Evolutionary conservation across 2,329 filamentous ascomycete species (phyloP).

Genomic region (Scedosporium boydii): DNA sequence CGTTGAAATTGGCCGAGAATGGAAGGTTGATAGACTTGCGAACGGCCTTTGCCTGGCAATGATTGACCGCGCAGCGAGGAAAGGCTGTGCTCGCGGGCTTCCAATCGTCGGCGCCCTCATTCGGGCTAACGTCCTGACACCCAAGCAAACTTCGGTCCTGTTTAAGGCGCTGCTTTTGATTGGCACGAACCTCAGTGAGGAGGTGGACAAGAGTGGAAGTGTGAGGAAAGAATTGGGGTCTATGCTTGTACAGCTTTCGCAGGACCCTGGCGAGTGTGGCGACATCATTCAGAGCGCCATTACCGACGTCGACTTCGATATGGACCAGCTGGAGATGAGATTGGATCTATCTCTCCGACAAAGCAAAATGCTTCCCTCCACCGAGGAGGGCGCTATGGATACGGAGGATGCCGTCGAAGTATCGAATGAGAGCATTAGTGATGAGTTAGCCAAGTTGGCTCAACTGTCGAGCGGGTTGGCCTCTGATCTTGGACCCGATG

Average conservation of each 20-base stretch:
- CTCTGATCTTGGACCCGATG: conserved; percentile 42
- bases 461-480: conserved; percentile 26
- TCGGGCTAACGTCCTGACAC: conserved; percentile 48
- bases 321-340: conserved; percentile 65
- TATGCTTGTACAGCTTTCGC: conserved; percentile 56
- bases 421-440: conserved; percentile 26
- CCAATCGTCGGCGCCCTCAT: conserved; percentile 53
- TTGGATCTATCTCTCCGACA: conserved; percentile 61
- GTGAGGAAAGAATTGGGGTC: conserved; percentile 56
- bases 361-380: conserved; percentile 35
- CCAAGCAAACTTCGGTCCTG: conserved; percentile 53
- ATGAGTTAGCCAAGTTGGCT: conserved; percentile 28
- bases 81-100: conserved; percentile 47
- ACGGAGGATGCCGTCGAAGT: conserved; percentile 17
- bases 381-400: conserved; percentile 40
- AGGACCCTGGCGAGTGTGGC: conserved; percentile 46
- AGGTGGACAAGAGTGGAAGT: conserved; percentile 42
- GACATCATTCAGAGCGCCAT: conserved; percentile 59
- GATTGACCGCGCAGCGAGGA: conserved; percentile 51
- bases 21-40: conserved; percentile 60
- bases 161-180: conserved; percentile 56
- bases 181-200: conserved; percentile 47
- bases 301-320: conserved; percentile 57
- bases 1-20: conserved; percentile 51
- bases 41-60: conserved; percentile 62